phyloP scores from a whole-genome alignment of 805 yeast species.

The Saccharomycopsis sp. region DNA sequence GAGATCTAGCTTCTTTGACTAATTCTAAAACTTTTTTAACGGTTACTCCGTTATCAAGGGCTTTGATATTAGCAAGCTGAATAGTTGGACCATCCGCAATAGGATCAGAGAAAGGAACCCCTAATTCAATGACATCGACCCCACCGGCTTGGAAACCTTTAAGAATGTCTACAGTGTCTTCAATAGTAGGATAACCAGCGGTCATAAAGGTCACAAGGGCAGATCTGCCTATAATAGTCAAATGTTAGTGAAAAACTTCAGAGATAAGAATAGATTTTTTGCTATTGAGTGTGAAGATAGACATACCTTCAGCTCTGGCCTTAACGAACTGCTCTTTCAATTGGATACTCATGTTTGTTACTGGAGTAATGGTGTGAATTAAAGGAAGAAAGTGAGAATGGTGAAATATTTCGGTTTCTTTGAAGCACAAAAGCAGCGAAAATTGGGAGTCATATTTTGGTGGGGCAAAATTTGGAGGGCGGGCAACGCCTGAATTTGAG shows the following conservation, averaged over 20 bases:
- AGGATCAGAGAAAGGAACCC: conserved; percentile 96
- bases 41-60: conserved; percentile 76
- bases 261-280: not conserved
- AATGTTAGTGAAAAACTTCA: conserved; percentile 3
- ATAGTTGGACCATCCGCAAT: conserved; percentile 98
- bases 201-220: conserved; percentile 90
- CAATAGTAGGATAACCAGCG: conserved; percentile 85
- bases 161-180: conserved; percentile 78
- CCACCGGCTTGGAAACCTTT: conserved; percentile 92
- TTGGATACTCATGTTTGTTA: conserved; percentile 20
- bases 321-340: conserved; percentile 44
- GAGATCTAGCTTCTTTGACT: conserved; percentile 63
- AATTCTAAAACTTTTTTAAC: conserved; percentile 59
- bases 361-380: too few relatives aligned
- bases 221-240: conserved; percentile 49
- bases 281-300: not conserved
- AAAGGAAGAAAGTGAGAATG: too few relatives aligned
- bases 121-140: conserved; percentile 88
- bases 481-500: too few relatives aligned
- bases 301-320: conserved; percentile 36
- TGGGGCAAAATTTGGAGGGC: too few relatives aligned
- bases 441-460: too few relatives aligned
- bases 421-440: too few relatives aligned
- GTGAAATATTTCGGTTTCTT: too few relatives aligned
- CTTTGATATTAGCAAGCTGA: conserved; percentile 76